Evolutionary conservation across 305 asterid species (phyloP), one percentile per base, ranked within the genome.

Genomic region (Ruellia speciosa): DNA sequence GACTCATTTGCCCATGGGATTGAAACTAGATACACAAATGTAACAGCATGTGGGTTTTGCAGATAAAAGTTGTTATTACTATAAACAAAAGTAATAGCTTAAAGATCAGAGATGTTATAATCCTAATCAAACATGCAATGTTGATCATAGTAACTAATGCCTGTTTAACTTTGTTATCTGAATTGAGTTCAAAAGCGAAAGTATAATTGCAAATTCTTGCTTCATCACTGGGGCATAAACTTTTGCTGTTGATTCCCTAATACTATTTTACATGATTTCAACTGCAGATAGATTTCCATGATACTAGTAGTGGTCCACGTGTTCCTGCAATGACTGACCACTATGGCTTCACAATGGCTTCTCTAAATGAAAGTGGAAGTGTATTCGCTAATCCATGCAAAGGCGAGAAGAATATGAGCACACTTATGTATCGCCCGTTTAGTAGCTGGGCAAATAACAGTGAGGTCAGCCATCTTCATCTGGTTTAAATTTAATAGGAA

Each of bases 261-360:
- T 46, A 55, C 35, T 47, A 39, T 31, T 49, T 43, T 40, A 16
- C 50, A 63, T 71, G 46, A 66, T 16, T n/a, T 43, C 16, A 43
- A 47, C 58, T 77, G 86, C 97, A 89, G 97, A 83, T 74, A 59
- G 99, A 93, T 73, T 93, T 89, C 73, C 99, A 93, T 70, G 99
- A 93, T 73, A 89, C 99, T 11, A 82, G 93, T 76, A 84, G 80
- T 63, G 90, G 97, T 63, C 94, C 96, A 71, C 90, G 94, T 65
- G 89, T 93, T 69, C 87, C 96, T 67, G 95, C 97, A 52, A 88
- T 86, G 95, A 88, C 95, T 20, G 99, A 93, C 71, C 71, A 89
- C 77, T 93, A 88, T 80, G 99, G 99, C 57, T 88, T 86, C 76
- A 88, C 99, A 31, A 84, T 93, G 97, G 96, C 99, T 77, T 77